Base-by-base conservation (phyloP, 768 basidiomycete species). In the Leccinum fibrillosum region DNA sequence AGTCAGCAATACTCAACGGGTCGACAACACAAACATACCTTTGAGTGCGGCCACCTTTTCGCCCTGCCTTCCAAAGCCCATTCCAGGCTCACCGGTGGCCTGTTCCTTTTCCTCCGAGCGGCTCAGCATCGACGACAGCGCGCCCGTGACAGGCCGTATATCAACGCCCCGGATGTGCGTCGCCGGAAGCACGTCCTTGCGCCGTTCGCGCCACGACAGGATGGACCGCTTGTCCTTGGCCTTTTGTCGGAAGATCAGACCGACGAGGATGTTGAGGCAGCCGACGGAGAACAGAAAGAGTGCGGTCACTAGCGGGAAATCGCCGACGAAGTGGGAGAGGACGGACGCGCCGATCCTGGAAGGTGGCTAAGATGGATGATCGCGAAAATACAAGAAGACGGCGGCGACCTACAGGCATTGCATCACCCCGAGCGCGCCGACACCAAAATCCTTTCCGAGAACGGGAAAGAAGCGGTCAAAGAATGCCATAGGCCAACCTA, bases 401-500 rank as follows among this genome's bases (percentile, higher is more conserved):
- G 30, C 4, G 49, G 30, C 10, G 4, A 77, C 86, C 68, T 69
- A 90, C 86, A 94, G 78, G 76, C 85, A 83, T 74, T 96, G 89
- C 76, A 95, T 89, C 57, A 92, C 83, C 17, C 94, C 94, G 17
- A 96, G 80, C 19, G 92, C 84, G 39, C 94, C 94, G 15, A 95
- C 79, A 48, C 94, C 94, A 69, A 95, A 95, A 54, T 83, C 78
- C 9, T 79, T 78, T 17, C 94, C 94, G n/a, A 97, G 84, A 48
- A 96, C 88, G 30, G 94, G 94, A 76, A 96, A 89, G 77, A 84
- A 94, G n/a, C 83, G 83, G 63, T 89, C 84, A 74, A 96, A 95
- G 78, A 93, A 89, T 12, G 74, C 66, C 49, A 78, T 74, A 10
- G 92, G 92, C 86, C 92, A 89, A 65, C 86, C 83, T 66, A 15